Conservation (phyloP, 129 eudicot genomes). For the Oenanthe sinensis region DNA sequence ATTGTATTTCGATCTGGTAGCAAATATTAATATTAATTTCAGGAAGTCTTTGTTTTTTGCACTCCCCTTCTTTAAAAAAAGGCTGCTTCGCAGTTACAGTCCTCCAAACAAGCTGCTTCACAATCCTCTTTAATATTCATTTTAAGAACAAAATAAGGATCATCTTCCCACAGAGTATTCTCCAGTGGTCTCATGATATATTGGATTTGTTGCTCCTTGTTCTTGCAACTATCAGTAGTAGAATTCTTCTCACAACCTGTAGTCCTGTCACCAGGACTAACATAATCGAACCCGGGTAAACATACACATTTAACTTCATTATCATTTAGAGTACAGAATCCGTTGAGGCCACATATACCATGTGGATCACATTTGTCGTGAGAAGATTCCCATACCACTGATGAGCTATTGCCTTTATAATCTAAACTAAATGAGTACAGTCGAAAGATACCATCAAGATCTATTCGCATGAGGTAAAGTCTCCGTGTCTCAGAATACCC, state of each 20-base stretch:
- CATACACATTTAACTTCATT: background rate
- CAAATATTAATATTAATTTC: too few species aligned
- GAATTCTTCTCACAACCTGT: constrained; percentile 21
- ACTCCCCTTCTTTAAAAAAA: background rate
- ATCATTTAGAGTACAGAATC: background rate
- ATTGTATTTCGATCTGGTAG: too few species aligned
- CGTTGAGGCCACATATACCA: constrained; percentile 10
- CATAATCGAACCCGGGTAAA: constrained; percentile 3
- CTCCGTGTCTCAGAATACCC: constrained; percentile 13
- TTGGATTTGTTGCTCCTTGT: background rate
- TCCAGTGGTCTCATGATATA: constrained; percentile 12
- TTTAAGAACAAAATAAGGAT: background rate
- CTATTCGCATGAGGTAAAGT: constrained; percentile 26
- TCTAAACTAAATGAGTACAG: constrained; percentile 15
- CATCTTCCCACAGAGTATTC: constrained; percentile 12
- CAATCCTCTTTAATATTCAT: constrained; percentile 8
- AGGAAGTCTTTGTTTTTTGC: constrained; percentile 17
- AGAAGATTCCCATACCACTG: constrained; percentile 1
- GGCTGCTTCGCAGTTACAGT: constrained; percentile 20
- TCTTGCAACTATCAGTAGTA: constrained; percentile 9
- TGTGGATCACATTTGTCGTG: background rate
- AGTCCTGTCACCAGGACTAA: background rate
- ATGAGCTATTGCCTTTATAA: background rate
- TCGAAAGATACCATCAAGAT: constrained; percentile 41
- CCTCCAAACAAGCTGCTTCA: constrained; percentile 17